A percentile compares a stretch with the other conserved stretches of the same genome.
These are phyloP conservation scores for Trametes elegans DNA, from an alignment of 768 basidiomycete genomes.

Conservation along the genomic window DNA sequence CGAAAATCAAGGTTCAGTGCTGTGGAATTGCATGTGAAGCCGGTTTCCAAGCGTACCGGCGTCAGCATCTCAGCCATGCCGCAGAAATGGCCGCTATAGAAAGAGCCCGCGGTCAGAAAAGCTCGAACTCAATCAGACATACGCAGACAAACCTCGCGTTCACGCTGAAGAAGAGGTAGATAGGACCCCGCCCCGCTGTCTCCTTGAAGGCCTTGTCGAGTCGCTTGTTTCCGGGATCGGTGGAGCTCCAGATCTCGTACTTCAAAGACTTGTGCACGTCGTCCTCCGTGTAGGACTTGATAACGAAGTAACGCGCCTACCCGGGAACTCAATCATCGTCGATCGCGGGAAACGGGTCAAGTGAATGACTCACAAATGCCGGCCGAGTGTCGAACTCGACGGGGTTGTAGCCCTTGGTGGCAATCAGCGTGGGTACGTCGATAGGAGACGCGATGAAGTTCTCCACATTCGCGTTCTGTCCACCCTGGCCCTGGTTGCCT, in stretches of 20 bases:
- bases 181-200: slow-evolving; percentile 85
- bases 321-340: slow-evolving; percentile 11
- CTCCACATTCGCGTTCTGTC: slow-evolving; percentile 21
- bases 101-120: background rate
- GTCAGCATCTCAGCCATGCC: slow-evolving; percentile 99
- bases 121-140: background rate
- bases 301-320: slow-evolving; percentile 92
- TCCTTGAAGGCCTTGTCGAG: slow-evolving; percentile 98
- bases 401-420: slow-evolving; percentile 91
- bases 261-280: slow-evolving; percentile 98
- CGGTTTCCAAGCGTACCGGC: slow-evolving; percentile 52
- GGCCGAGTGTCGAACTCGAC: slow-evolving; percentile 80
- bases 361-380: slow-evolving; percentile 53
- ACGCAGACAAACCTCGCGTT: slow-evolving; percentile 64
- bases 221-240: slow-evolving; percentile 95
- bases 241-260: slow-evolving; percentile 97
- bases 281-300: slow-evolving; percentile 99
- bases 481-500: slow-evolving; percentile 32
- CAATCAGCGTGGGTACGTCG: slow-evolving; percentile 83
- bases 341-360: background rate
- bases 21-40: background rate
- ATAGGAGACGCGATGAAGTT: slow-evolving; percentile 62
- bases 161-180: slow-evolving; percentile 98
- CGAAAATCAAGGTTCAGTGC: background rate
- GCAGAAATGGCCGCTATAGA: slow-evolving; percentile 86